Percentiles rank a stretch among this genome's conserved stretches.
These are phyloP conservation scores for Fraxinus platypoda DNA, from an alignment of 305 asterid genomes.

Conservation along the genomic window DNA sequence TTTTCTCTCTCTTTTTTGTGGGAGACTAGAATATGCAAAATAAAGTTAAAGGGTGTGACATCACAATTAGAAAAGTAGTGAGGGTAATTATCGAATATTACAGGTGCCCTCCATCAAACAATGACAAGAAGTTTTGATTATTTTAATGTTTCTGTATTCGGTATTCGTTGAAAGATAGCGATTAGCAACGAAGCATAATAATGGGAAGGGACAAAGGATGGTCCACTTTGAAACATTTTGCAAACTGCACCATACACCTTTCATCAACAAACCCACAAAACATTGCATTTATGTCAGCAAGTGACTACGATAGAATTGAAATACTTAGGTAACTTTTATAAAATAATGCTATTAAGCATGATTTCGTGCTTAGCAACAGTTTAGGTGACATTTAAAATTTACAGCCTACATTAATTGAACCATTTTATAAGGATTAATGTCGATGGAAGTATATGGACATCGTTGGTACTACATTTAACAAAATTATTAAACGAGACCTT, in stretches of 20 bases:
- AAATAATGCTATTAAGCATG: no score
- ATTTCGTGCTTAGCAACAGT: not conserved
- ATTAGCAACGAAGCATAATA: not conserved
- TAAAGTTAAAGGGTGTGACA: not conserved
- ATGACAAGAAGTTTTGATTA: conserved; percentile 19
- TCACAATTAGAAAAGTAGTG: not conserved
- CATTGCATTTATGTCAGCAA: not conserved
- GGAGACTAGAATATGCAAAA: not conserved
- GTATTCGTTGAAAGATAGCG: conserved; percentile 10
- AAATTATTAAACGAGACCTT: not conserved
- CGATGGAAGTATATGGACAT: not conserved
- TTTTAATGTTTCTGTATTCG: conserved; percentile 12
- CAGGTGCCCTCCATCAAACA: not conserved
- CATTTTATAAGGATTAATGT: not conserved
- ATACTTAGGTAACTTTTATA: not conserved
- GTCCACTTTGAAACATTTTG: conserved; percentile 33
- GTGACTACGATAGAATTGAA: not conserved
- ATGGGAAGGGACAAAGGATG: conserved; percentile 26
- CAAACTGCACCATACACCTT: conserved; percentile 40
- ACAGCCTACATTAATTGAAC: not conserved
- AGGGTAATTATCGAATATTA: not conserved
- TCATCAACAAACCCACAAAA: conserved; percentile 31
- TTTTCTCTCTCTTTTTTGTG: not conserved
- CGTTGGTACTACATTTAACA: not conserved
- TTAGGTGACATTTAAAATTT: not conserved